These are phyloP conservation scores for Lathyrus tuberosus DNA, from an alignment of 306 rosid species.

Conservation along the genomic window DNA sequence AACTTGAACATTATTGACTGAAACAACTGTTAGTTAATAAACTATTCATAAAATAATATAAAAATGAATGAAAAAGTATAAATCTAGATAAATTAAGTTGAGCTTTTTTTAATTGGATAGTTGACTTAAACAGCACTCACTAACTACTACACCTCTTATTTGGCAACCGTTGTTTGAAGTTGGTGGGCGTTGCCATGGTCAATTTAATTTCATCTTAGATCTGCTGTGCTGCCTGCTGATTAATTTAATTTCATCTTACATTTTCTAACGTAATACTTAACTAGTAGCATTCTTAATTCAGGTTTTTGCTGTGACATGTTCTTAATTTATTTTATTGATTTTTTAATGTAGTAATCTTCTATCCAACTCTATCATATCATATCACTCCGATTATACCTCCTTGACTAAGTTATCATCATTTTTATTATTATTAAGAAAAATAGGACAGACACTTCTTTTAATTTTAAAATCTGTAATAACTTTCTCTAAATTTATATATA, in stretches of 20 bases:
- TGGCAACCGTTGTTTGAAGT: constrained; percentile 4
- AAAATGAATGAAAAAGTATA: background rate
- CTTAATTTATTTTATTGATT: constrained; percentile 1
- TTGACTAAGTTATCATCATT: background rate
- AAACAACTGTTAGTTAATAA: background rate
- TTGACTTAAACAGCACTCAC: constrained; percentile 14
- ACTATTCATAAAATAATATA: background rate
- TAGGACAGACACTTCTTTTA: no score
- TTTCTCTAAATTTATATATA: no score
- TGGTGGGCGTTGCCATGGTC: constrained; percentile 38
- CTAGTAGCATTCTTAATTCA: background rate
- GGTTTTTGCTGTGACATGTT: background rate
- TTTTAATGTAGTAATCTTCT: background rate
- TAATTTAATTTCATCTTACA: constrained; percentile 13
- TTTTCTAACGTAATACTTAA: background rate
- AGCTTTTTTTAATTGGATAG: background rate
- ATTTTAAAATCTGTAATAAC: no score
- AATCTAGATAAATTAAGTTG: no score
- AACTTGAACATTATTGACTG: constrained; percentile 18
- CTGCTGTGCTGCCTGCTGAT: constrained; percentile 25
- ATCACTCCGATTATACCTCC: no score
- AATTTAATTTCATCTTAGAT: background rate
- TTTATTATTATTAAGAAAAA: no score
- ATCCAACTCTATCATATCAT: background rate
- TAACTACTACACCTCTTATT: background rate